Conservation (phyloP, 2,329 filamentous ascomycete genomes). For the Epichloe bromicola region DNA sequence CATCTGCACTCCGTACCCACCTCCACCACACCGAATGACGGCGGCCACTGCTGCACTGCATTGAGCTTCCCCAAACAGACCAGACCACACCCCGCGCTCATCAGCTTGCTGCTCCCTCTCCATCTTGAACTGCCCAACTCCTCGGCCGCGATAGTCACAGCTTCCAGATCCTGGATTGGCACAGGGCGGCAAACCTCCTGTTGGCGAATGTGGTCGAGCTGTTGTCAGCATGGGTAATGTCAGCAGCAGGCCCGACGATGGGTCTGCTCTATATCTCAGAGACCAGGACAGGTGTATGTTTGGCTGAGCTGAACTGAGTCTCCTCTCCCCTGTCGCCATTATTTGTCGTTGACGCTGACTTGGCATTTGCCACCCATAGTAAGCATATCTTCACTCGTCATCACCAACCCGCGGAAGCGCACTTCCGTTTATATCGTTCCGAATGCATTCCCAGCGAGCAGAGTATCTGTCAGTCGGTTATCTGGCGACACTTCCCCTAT, state of each 20-base stretch:
- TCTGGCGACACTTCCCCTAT: conserved; percentile 64
- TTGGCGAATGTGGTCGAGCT: conserved; percentile 6
- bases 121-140: conserved; percentile 1
- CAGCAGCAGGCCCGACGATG: conserved; percentile 78
- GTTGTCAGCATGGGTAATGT: conserved; percentile 72
- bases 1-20: conserved; percentile 3
- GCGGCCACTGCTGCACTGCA: background rate
- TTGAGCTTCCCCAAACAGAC: conserved; percentile 3
- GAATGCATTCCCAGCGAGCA: conserved; percentile 76
- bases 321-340: conserved; percentile 8
- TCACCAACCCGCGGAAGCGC: conserved; percentile 69
- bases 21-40: conserved; percentile 5
- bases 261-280: conserved; percentile 65
- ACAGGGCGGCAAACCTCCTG: background rate
- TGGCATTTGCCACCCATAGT: conserved; percentile 38
- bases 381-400: conserved; percentile 68
- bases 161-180: background rate
- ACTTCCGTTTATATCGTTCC: conserved; percentile 66
- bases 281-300: conserved; percentile 81
- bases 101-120: conserved; percentile 6
- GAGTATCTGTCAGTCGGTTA: conserved; percentile 60
- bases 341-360: conserved; percentile 2
- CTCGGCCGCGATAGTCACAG: background rate
- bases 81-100: conserved; percentile 4
- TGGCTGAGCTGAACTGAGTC: background rate